Evolutionary conservation across 371 early-diverging fungal genomes (phyloP).

Genomic region (Nematocida ausubeli): DNA sequence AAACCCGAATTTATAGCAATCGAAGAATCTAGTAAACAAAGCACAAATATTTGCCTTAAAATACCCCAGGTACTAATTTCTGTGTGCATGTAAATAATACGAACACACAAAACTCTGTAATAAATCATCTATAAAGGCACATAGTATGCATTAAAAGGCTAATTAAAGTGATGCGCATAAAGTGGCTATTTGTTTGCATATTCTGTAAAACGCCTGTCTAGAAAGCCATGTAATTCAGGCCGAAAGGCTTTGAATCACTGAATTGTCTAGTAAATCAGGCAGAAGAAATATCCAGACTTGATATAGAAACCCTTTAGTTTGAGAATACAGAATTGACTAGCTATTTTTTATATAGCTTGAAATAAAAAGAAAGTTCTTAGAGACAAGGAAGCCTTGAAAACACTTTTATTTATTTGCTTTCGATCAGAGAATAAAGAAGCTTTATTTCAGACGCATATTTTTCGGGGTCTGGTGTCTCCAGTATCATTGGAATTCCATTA

Average conservation of each 20-base stretch:
- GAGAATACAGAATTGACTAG: neutral
- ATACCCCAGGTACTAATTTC: neutral
- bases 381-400: neutral
- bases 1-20: conserved; percentile 7
- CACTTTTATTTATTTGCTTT: neutral
- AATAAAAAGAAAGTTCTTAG: neutral
- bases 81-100: neutral
- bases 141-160: neutral
- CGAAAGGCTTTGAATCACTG: too few relatives aligned
- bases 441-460: conserved; percentile 63
- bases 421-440: conserved; percentile 50
- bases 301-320: neutral
- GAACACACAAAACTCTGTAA: neutral
- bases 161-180: neutral
- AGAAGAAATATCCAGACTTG: neutral
- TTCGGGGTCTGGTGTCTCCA: conserved; percentile 71
- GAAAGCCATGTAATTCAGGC: too few relatives aligned
- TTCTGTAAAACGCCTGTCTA: neutral
- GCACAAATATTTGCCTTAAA: neutral
- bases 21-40: conserved; percentile 1
- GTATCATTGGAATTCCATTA: conserved; percentile 70
- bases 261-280: neutral
- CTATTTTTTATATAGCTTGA: neutral
- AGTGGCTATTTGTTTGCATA: neutral
- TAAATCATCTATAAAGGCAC: neutral